Evolutionary conservation across 2,329 filamentous ascomycete species (phyloP).

Genomic region (Monilinia fructicola): DNA sequence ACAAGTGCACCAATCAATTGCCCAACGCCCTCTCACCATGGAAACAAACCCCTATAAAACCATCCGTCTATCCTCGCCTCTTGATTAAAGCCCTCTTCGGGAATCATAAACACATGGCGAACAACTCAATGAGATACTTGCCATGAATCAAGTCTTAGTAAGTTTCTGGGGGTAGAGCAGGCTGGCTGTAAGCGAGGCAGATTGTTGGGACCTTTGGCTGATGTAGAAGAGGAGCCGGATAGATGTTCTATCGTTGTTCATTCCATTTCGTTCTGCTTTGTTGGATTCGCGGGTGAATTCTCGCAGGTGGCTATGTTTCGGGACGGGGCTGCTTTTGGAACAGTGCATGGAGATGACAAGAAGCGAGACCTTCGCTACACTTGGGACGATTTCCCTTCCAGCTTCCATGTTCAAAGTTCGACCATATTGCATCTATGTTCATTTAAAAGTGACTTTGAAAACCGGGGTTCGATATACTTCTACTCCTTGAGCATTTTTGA

Average conservation of each 20-base stretch:
- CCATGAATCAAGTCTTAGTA: too few species aligned
- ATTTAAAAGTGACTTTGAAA: neutral
- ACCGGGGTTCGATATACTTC: neutral
- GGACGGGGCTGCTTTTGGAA: neutral
- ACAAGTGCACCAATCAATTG: too few species aligned
- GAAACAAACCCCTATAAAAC: neutral
- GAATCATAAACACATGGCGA: neutral
- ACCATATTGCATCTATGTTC: neutral
- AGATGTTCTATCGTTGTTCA: too few species aligned
- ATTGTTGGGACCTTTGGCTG: too few species aligned
- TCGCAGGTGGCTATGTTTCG: too few species aligned
- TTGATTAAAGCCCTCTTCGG: neutral
- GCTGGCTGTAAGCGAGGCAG: too few species aligned
- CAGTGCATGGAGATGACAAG: too few species aligned
- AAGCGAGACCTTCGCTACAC: neutral
- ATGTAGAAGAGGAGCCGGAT: too few species aligned
- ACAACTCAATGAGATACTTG: neutral
- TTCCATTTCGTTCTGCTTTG: too few species aligned
- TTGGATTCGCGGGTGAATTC: too few species aligned
- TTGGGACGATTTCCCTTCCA: neutral
- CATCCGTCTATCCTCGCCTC: neutral
- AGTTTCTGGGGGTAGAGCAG: too few species aligned
- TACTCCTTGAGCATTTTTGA: too few species aligned
- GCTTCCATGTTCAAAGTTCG: neutral
- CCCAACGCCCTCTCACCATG: neutral